Base-by-base conservation (phyloP, 441 rosid species). In the Euphorbia schlechtendalii region DNA sequence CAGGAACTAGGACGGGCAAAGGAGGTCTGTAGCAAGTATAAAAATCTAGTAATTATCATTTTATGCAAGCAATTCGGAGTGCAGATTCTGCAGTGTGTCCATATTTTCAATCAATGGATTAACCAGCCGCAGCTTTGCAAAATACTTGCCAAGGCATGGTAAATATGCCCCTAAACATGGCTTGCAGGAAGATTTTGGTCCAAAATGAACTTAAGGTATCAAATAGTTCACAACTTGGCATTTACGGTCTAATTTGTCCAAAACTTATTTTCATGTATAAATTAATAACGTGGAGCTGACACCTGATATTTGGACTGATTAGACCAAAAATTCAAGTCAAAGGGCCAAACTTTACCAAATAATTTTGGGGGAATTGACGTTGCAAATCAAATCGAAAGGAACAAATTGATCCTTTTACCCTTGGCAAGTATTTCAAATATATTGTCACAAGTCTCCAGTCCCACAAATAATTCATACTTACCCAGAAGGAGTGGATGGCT, bases 1-100 rank as follows among this genome's bases (percentile, higher is more conserved):
- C 88, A 15, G 96, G 84, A 30, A 88, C 77, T 24, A 93, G 10
- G 70, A 93, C 76, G 0, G 97, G 96, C 77, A 87, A 73, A n/a
- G 84, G 76, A 63, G 87, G 90, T 58, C 99, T 93, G 96, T 66
- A 63, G 75, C 53, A 77, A 71, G 67, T 63, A 55, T 41, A 70
- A 63, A 67, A 21, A 63, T 65, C 59, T 20, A 18, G 41, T 75
- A 60, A 82, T 77, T n/a, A 38, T 53, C 32, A 38, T 3, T 56
- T 25, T 40, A 61, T 57, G 53, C 54, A 57, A 22, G 54, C 21
- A 38, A 45, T 8, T 18, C 11, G 15, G 51, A 32, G 11, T 38
- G 14, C 28, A 54, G 61, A 36, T 59, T 14, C 22, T 24, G 59
- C 13, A 17, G 8, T 25, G 14, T 8, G 56, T 52, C 45, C 24